These are phyloP conservation scores for Bruguiera hainesii DNA, from an alignment of 441 rosid species.

Conservation along the genomic window DNA sequence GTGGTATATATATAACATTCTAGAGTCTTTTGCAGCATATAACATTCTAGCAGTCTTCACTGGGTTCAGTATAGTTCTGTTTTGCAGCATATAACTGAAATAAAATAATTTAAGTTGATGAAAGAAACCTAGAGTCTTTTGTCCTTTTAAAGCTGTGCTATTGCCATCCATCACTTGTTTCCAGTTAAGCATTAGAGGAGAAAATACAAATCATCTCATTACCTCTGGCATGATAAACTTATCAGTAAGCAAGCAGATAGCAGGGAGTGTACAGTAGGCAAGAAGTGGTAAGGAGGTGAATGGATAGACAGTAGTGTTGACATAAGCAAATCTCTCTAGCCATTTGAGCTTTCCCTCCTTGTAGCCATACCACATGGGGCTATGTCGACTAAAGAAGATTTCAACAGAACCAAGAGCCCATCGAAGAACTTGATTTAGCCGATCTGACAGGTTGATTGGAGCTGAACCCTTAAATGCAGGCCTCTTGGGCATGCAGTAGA, in stretches of 20 bases:
- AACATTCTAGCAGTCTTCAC: neutral
- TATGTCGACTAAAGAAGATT: slow-evolving; percentile 88
- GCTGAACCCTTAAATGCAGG: slow-evolving; percentile 95
- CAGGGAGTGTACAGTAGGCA: slow-evolving; percentile 87
- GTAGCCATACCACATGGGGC: slow-evolving; percentile 86
- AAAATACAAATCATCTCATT: slow-evolving; percentile 15
- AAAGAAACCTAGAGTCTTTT: neutral
- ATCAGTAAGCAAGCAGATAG: slow-evolving; percentile 86
- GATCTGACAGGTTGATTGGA: slow-evolving; percentile 87
- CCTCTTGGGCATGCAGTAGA: slow-evolving; percentile 82
- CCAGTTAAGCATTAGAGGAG: neutral
- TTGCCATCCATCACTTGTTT: neutral
- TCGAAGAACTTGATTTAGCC: slow-evolving; percentile 89
- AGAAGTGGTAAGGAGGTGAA: slow-evolving; percentile 94
- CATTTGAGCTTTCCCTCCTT: slow-evolving; percentile 84
- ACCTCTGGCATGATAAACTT: slow-evolving; percentile 97
- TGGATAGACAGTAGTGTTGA: slow-evolving; percentile 87
- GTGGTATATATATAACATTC: neutral
- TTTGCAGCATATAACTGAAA: neutral
- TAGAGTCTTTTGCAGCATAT: neutral
- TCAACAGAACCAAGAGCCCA: slow-evolving; percentile 99
- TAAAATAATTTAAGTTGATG: neutral
- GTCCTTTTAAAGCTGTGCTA: slow-evolving; percentile 1
- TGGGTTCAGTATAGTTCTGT: neutral
- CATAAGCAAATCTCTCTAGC: slow-evolving; percentile 86